These are phyloP conservation scores for Biscogniauxia marginata DNA, from an alignment of 2,329 filamentous ascomycete species.

Conservation along the genomic window DNA sequence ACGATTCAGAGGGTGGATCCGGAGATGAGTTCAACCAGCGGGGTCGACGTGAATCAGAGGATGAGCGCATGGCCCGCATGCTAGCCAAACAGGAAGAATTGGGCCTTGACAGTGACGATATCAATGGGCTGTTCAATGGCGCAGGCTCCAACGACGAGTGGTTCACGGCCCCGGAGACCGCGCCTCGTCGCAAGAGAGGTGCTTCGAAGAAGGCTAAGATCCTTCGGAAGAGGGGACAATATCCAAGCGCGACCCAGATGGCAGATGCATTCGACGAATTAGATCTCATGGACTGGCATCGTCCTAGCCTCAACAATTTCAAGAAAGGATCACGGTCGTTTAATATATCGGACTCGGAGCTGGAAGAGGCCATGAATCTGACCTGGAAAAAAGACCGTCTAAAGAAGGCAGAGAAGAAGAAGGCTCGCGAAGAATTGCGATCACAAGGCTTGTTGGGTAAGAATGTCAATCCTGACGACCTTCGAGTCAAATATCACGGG, in stretches of 20 bases:
- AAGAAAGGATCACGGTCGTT: conserved; percentile 63
- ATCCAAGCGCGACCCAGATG: conserved; percentile 40
- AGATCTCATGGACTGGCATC: conserved; percentile 81
- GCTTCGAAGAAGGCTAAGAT: conserved; percentile 24
- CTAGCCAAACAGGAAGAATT: conserved; percentile 63
- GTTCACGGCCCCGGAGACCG: conserved; percentile 23
- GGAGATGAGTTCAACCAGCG: conserved; percentile 38
- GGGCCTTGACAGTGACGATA: conserved; percentile 58
- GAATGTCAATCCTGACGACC: conserved; percentile 52
- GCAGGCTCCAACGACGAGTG: conserved; percentile 38
- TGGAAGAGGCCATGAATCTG: conserved; percentile 57
- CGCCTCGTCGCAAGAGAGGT: conserved; percentile 28
- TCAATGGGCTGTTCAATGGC: conserved; percentile 56
- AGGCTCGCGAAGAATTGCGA: conserved; percentile 67
- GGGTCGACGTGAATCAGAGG: conserved; percentile 40
- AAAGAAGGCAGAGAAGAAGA: conserved; percentile 70
- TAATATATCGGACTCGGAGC: conserved; percentile 64
- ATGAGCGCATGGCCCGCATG: conserved; percentile 61
- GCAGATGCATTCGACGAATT: conserved; percentile 63
- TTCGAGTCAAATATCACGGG: conserved; percentile 68
- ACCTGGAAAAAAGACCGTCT: conserved; percentile 67
- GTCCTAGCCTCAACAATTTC: conserved; percentile 61
- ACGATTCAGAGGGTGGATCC: conserved; percentile 32
- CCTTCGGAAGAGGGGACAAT: conserved; percentile 31
- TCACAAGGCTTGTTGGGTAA: conserved; percentile 64